Percentiles rank a stretch among this genome's conserved stretches.
These are phyloP conservation scores for Immersiporthe knoxdaviesiana DNA, from an alignment of 2,329 filamentous ascomycete genomes.

Conservation along the genomic window DNA sequence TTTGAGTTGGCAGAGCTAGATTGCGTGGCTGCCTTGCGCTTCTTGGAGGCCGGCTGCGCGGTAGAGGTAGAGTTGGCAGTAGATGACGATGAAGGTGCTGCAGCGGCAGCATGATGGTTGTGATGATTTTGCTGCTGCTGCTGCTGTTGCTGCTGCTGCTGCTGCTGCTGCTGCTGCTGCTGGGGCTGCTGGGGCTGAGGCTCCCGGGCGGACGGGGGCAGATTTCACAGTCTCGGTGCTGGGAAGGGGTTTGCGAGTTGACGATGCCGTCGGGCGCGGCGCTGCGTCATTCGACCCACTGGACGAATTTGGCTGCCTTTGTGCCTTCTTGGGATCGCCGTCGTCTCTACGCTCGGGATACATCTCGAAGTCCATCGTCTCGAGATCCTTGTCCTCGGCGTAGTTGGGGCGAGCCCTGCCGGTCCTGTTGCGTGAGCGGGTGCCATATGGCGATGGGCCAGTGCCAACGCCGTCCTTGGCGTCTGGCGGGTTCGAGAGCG, in stretches of 20 bases:
- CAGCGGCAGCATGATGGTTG: slow-evolving; percentile 34
- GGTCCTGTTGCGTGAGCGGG: slow-evolving; percentile 86
- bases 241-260: slow-evolving; percentile 37
- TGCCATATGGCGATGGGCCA: slow-evolving; percentile 77
- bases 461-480: slow-evolving; percentile 56
- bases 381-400: slow-evolving; percentile 88
- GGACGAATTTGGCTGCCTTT: slow-evolving; percentile 43
- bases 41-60: slow-evolving; percentile 63
- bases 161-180: slow-evolving; percentile 37
- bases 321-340: slow-evolving; percentile 58
- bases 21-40: slow-evolving; percentile 75
- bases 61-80: slow-evolving; percentile 44
- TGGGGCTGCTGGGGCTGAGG: slow-evolving; percentile 38
- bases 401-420: slow-evolving; percentile 87
- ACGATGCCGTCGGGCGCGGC: slow-evolving; percentile 34
- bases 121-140: slow-evolving; percentile 34
- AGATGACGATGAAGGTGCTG: slow-evolving; percentile 33
- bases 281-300: slow-evolving; percentile 39
- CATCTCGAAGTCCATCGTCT: slow-evolving; percentile 81
- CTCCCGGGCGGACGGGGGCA: slow-evolving; percentile 33
- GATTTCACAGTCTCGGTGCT: slow-evolving; percentile 45
- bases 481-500: slow-evolving; percentile 47
- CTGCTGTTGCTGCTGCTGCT: slow-evolving; percentile 37
- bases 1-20: slow-evolving; percentile 36
- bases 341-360: slow-evolving; percentile 58